Conservation (phyloP, 176 grass and related monocot genomes). For the Pontederia crassipes region DNA sequence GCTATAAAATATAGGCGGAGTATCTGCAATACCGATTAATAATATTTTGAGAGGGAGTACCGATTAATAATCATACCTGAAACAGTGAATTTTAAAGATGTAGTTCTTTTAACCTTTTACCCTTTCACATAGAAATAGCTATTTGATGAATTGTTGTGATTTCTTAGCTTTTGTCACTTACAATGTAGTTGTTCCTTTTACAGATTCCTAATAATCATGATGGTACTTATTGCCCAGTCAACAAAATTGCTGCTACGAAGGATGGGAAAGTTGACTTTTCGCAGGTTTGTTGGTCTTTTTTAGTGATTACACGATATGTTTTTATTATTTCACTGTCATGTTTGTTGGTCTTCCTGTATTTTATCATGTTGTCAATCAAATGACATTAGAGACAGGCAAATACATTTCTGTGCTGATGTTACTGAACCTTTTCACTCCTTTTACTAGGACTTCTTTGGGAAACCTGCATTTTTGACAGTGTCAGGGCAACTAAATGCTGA, state of each 20-base stretch:
- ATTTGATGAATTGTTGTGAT: not conserved
- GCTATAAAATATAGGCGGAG: no score
- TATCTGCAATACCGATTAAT: no score
- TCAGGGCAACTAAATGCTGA: conserved; percentile 96
- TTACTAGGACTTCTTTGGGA: conserved; percentile 93
- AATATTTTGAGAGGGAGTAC: no score
- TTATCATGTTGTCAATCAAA: not conserved
- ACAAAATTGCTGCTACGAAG: conserved; percentile 69
- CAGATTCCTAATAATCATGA: conserved; percentile 73
- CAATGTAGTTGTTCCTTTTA: conserved; percentile 24
- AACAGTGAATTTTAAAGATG: no score
- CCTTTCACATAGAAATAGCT: no score
- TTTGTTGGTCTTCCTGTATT: not conserved
- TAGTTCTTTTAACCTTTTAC: no score
- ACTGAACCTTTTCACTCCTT: conserved; percentile 15
- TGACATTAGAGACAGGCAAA: not conserved
- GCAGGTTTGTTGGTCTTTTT: conserved; percentile 36
- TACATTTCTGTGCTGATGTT: conserved; percentile 16
- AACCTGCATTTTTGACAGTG: conserved; percentile 96
- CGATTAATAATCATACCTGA: no score
- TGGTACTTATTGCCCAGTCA: conserved; percentile 43
- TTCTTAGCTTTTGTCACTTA: not conserved
- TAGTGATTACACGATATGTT: conserved; percentile 1
- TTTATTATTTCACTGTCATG: not conserved
- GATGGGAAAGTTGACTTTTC: conserved; percentile 95